Evolutionary conservation across 1,139 yeast species (phyloP), one percentile per base, ranked within the genome.

Genomic region (Debaryomyces psychrophilus): DNA sequence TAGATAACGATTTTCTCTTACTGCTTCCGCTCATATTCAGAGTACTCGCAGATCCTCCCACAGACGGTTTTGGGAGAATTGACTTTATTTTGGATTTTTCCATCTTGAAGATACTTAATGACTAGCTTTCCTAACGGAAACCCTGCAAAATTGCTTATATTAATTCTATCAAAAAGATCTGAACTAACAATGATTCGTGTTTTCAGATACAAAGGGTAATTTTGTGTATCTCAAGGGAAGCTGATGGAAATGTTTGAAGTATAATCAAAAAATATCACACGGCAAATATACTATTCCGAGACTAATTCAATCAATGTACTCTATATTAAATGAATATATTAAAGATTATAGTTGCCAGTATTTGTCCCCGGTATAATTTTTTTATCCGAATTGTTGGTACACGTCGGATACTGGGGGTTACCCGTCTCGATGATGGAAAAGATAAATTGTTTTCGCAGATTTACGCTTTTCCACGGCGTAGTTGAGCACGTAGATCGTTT

Each of bases 21-120:
- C 22, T 56, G 4, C 18, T 22, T 49, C 25, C 51, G 22, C 34
- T 47, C 5, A 20, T 20, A 37, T 31, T 50, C 31, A 20, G 33
- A 3, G 51, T 43, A 44, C 44, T 48, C 37, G 58, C 37, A 46
- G 26, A 33, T 31, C 26, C 39, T 6, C 38, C 45, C n/a, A 59
- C 59, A 7, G 60, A 50, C 6, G 69, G 71, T 49, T 67, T 68
- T 37, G 73, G 73, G 42, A 67, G 62, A 39, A 68, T 68, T 34
- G 69, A 60, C 52, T 73, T 74, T 53, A 73, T 60, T 52, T 65
- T 69, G 28, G 70, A 61, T 58, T 68, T 71, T 49, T 72, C 76
- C 73, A 69, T 69, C 15, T 31, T 14, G 17, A 17, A 18, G 23
- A 11, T 12, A 23, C 28, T 12, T n/a, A 17, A 36, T 12, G 11